Conservation (phyloP, 352 stramenopile species). For the Globisporangium solare region DNA sequence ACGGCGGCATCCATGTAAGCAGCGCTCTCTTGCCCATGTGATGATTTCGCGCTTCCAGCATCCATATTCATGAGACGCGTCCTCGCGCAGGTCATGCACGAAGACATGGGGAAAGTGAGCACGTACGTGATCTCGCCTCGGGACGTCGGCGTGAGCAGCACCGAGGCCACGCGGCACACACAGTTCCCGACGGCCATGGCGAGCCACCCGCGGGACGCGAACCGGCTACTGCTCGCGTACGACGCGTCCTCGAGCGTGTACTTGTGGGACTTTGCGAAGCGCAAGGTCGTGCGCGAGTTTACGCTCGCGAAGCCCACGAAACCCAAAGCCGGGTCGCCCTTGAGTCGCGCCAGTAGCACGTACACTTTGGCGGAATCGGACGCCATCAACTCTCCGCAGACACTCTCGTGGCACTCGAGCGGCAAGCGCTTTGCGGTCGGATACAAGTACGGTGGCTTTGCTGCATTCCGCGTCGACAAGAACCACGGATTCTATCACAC, state of each 20-base stretch:
- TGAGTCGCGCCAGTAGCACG: slow-evolving; percentile 8
- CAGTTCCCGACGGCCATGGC: slow-evolving; percentile 47
- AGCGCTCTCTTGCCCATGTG: neutral
- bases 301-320: slow-evolving; percentile 18
- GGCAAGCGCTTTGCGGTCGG: slow-evolving; percentile 73
- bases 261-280: slow-evolving; percentile 67
- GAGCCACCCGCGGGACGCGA: slow-evolving; percentile 51
- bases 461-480: slow-evolving; percentile 59
- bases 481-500: slow-evolving; percentile 33
- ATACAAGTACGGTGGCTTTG: slow-evolving; percentile 61
- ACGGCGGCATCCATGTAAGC: slow-evolving; percentile 51
- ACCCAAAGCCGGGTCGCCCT: neutral
- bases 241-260: slow-evolving; percentile 41
- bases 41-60: neutral
- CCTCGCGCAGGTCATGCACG: slow-evolving; percentile 50
- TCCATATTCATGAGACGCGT: too few species aligned
- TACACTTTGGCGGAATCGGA: slow-evolving; percentile 6
- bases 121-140: slow-evolving; percentile 60
- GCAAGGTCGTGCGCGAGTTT: slow-evolving; percentile 47
- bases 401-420: slow-evolving; percentile 68
- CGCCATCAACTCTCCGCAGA: slow-evolving; percentile 43
- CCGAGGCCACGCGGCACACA: slow-evolving; percentile 18
- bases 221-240: slow-evolving; percentile 61
- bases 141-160: slow-evolving; percentile 29
- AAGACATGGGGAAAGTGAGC: slow-evolving; percentile 63